phyloP scores from a whole-genome alignment of 2,329 filamentous ascomycete genomes.

The Talaromyces piceae region DNA sequence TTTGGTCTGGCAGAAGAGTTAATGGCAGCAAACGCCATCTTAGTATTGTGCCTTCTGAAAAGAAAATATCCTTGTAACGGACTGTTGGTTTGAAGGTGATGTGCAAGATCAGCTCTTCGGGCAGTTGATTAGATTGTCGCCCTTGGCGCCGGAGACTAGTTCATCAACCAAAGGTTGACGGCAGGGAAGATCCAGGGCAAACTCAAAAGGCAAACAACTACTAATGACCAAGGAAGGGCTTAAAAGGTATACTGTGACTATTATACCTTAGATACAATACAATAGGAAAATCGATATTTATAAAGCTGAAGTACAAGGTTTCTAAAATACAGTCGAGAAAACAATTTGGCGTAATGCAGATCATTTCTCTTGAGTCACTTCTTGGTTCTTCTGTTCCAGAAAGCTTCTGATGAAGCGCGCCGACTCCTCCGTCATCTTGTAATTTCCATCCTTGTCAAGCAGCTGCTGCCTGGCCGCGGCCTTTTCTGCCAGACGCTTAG shows the following conservation, averaged over 20 bases:
- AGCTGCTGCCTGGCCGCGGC: slow-evolving; percentile 26
- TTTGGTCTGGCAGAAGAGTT: slow-evolving; percentile 11
- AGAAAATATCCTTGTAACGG: not conserved
- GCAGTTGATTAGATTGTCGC: not conserved
- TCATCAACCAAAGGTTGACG: not conserved
- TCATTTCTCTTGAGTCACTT: not conserved
- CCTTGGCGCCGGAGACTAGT: not conserved
- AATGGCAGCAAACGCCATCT: slow-evolving; percentile 32
- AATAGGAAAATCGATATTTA: not conserved
- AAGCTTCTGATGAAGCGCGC: slow-evolving; percentile 30
- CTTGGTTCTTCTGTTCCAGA: slow-evolving; percentile 19
- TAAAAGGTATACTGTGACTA: too few relatives aligned
- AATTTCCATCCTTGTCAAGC: slow-evolving; percentile 32
- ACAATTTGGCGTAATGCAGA: not conserved
- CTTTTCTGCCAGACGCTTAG: slow-evolving; percentile 30
- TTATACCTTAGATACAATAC: too few relatives aligned
- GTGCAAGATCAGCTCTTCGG: not conserved
- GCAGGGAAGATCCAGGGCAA: not conserved
- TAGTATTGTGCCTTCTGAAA: not conserved
- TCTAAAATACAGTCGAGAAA: slow-evolving; percentile 2
- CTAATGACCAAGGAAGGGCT: not conserved
- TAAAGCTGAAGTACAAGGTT: not conserved
- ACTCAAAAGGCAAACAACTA: not conserved
- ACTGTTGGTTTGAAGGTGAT: not conserved
- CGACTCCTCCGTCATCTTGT: slow-evolving; percentile 26